These are phyloP conservation scores for Acanthochlamys bracteata DNA, from an alignment of 106 monocot genomes.

Conservation along the genomic window DNA sequence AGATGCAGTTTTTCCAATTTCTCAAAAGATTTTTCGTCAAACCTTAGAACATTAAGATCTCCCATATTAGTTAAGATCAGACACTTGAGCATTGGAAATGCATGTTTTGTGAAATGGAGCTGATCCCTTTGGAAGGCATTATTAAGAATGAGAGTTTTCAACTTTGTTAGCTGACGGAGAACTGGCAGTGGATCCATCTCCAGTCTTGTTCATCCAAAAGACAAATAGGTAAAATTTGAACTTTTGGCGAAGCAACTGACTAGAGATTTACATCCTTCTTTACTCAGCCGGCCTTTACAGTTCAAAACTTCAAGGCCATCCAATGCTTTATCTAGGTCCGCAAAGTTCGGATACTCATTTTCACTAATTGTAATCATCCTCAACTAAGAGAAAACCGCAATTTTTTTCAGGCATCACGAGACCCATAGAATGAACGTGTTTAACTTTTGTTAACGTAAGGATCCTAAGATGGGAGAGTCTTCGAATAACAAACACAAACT, in stretches of 20 bases:
- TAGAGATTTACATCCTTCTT: neutral
- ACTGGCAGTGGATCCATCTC: conserved; percentile 2
- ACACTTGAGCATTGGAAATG: conserved; percentile 9
- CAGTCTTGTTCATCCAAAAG: conserved; percentile 3
- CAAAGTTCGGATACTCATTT: too few species aligned
- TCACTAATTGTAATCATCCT: neutral
- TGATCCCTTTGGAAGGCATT: conserved; percentile 1
- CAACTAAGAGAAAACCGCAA: neutral
- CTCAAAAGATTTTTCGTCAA: neutral
- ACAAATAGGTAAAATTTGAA: neutral
- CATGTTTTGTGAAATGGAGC: conserved; percentile 1
- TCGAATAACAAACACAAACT: neutral
- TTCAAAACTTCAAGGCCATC: neutral
- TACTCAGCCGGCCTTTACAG: neutral
- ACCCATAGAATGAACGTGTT: neutral
- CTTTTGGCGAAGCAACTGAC: too few species aligned
- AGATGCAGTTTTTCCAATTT: too few species aligned
- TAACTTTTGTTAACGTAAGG: neutral
- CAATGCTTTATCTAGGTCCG: neutral
- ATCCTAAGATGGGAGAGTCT: neutral
- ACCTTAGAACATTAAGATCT: neutral
- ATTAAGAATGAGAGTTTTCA: neutral
- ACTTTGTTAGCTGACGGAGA: neutral
- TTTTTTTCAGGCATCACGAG: neutral
- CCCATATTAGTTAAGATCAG: neutral